Conservation (phyloP, 331 rosid species). For the Pyrus hybrid region DNA sequence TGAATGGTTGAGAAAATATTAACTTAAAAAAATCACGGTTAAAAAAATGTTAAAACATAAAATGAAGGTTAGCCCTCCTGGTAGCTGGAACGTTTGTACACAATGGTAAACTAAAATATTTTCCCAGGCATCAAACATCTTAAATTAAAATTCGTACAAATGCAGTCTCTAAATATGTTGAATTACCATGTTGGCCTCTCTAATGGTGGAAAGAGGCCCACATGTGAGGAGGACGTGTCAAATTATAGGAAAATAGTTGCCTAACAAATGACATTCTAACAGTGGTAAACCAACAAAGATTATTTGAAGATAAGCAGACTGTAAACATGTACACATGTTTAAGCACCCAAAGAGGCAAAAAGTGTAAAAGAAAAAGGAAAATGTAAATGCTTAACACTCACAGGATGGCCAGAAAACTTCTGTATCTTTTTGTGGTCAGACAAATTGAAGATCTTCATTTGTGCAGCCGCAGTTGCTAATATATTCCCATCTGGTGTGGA, state of each 20-base stretch:
- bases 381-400: constrained; percentile 39
- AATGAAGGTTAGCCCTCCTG: background rate
- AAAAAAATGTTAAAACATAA: background rate
- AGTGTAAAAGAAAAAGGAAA: background rate
- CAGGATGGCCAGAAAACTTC: constrained; percentile 95
- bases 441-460: constrained; percentile 62
- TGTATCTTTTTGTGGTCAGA: constrained; percentile 63
- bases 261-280: background rate
- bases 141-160: background rate
- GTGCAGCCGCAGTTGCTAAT: constrained; percentile 86
- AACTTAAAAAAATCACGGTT: background rate
- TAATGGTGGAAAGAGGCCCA: background rate
- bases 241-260: background rate
- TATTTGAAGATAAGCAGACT: background rate
- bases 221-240: background rate
- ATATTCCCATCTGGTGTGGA: constrained; percentile 62
- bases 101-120: background rate
- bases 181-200: background rate
- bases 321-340: background rate
- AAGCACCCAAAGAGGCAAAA: background rate
- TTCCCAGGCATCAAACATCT: background rate
- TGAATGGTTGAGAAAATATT: constrained; percentile 17
- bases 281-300: background rate
- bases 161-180: background rate
- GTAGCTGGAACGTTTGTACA: background rate